Percentiles rank a stretch among this genome's conserved stretches.
Evolutionary conservation across 2,329 filamentous ascomycete species (phyloP).

Genomic region (Spiromastix sp.): DNA sequence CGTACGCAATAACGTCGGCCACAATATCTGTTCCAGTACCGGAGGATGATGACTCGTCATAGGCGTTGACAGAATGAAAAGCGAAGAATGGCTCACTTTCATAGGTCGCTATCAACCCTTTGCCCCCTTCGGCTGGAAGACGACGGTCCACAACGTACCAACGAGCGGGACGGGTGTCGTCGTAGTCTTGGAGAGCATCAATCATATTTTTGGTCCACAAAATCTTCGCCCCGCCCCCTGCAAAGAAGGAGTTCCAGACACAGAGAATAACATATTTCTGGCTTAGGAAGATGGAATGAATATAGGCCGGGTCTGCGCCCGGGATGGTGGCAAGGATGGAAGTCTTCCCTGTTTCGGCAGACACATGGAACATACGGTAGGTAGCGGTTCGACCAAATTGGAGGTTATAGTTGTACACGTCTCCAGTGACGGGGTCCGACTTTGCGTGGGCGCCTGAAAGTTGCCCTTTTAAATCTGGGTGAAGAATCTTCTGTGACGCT

Average conservation of each 20-base stretch:
- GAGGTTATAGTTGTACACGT: slow-evolving; percentile 77
- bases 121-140: slow-evolving; percentile 30
- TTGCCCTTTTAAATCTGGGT: slow-evolving; percentile 58
- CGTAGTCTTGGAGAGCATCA: slow-evolving; percentile 56
- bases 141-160: slow-evolving; percentile 68
- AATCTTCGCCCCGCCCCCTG: slow-evolving; percentile 48
- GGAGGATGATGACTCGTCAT: slow-evolving; percentile 45
- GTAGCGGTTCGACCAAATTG: slow-evolving; percentile 45
- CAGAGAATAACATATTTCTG: slow-evolving; percentile 62
- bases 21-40: slow-evolving; percentile 42
- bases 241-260: slow-evolving; percentile 56
- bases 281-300: slow-evolving; percentile 74
- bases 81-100: slow-evolving; percentile 60
- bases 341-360: slow-evolving; percentile 52
- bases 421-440: slow-evolving; percentile 60
- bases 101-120: slow-evolving; percentile 59
- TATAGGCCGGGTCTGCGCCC: slow-evolving; percentile 51
- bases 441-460: slow-evolving; percentile 62
- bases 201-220: slow-evolving; percentile 57
- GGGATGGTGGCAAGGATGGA: slow-evolving; percentile 60
- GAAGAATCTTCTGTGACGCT: slow-evolving; percentile 50
- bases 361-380: slow-evolving; percentile 62
- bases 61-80: slow-evolving; percentile 73
- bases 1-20: slow-evolving; percentile 56
- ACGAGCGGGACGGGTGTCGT: slow-evolving; percentile 43